phyloP scores from a whole-genome alignment of 2,329 filamentous ascomycete species.

The Didymosphaeria variabile region DNA sequence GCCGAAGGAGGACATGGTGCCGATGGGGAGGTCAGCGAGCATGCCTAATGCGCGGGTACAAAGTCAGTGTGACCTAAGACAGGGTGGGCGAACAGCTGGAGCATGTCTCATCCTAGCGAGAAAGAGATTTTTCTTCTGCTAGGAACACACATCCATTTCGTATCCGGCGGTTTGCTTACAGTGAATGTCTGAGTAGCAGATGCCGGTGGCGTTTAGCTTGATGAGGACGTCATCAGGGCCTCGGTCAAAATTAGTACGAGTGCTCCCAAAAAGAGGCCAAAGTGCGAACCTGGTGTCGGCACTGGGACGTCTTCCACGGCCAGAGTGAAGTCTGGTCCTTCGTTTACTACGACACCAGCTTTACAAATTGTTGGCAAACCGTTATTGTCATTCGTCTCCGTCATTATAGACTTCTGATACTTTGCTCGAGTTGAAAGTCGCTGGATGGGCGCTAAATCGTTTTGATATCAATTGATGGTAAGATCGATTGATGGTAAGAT shows the following conservation, averaged over 20 bases:
- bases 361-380: slow-evolving; percentile 55
- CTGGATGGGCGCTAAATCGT: no score
- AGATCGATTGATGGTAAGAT: no score
- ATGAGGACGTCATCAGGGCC: slow-evolving; percentile 64
- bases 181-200: slow-evolving; percentile 67
- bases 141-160: no score
- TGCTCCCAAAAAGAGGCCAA: no score
- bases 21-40: slow-evolving; percentile 59
- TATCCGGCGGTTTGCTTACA: slow-evolving; percentile 31
- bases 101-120: no score
- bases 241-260: slow-evolving; percentile 16
- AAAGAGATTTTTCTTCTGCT: no score
- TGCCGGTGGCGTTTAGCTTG: slow-evolving; percentile 64
- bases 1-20: slow-evolving; percentile 45
- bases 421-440: no score
- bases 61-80: no score
- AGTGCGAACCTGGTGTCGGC: slow-evolving; percentile 52
- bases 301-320: slow-evolving; percentile 57
- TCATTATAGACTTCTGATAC: neutral
- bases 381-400: slow-evolving; percentile 37
- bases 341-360: slow-evolving; percentile 59
- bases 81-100: no score
- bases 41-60: slow-evolving; percentile 40
- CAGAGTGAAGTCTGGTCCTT: slow-evolving; percentile 57
- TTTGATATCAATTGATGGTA: no score